Conservation (phyloP, 2,329 filamentous ascomycete genomes). For the Orbilia javanica region DNA sequence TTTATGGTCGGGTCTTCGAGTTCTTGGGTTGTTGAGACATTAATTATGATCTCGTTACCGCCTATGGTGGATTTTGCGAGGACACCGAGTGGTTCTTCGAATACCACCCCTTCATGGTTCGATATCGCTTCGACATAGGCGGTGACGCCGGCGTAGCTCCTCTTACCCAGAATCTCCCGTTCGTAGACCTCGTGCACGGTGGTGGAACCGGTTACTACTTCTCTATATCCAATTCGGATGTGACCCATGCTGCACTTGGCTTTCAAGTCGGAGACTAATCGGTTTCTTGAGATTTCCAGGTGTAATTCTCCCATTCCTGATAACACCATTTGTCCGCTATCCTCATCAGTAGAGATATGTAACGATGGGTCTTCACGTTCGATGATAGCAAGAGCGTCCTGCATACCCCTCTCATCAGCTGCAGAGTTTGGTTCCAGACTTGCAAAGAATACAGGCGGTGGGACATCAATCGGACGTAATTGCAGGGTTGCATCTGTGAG, state of each 20-base stretch:
- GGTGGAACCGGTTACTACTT: constrained; percentile 75
- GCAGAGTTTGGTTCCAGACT: constrained; percentile 85
- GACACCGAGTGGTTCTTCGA: constrained; percentile 59
- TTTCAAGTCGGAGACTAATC: constrained; percentile 89
- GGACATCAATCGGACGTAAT: constrained; percentile 86
- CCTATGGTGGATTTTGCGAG: constrained; percentile 71
- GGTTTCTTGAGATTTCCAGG: constrained; percentile 89
- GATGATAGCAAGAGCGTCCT: constrained; percentile 80
- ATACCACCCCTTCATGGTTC: constrained; percentile 64
- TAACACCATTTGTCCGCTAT: constrained; percentile 91
- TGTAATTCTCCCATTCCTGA: constrained; percentile 98
- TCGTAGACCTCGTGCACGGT: constrained; percentile 76
- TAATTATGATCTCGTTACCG: constrained; percentile 77
- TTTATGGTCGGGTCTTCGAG: constrained; percentile 64
- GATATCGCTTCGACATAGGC: constrained; percentile 75
- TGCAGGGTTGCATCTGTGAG: constrained; percentile 72
- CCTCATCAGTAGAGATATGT: constrained; percentile 84
- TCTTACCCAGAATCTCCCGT: constrained; percentile 81
- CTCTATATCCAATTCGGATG: constrained; percentile 95
- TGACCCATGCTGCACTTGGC: constrained; percentile 85
- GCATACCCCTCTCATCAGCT: constrained; percentile 82
- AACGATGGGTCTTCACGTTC: constrained; percentile 93
- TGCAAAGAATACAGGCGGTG: constrained; percentile 96
- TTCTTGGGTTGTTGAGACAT: constrained; percentile 63
- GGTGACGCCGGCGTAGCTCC: constrained; percentile 81